These are phyloP conservation scores for Ceratobasidium sp. DNA, from an alignment of 1,284 basidiomycete species.

Conservation along the genomic window DNA sequence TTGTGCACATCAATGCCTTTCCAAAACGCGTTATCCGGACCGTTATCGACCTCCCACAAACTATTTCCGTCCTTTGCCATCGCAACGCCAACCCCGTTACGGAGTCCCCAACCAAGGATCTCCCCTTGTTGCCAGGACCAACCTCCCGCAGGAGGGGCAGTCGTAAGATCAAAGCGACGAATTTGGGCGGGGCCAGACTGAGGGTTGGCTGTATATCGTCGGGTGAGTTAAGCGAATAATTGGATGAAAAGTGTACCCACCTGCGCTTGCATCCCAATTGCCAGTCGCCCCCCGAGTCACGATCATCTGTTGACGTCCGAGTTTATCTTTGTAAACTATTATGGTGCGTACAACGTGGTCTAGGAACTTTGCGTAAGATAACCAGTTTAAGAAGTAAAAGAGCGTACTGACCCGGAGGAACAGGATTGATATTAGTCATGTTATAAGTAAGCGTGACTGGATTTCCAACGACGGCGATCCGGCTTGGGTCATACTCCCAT, in stretches of 20 bases:
- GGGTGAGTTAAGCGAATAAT: too few species aligned
- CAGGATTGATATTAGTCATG: constrained; percentile 59
- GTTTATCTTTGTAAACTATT: too few species aligned
- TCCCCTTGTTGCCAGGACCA: constrained; percentile 56
- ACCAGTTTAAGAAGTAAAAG: too few species aligned
- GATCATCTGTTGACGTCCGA: constrained; percentile 50
- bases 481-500: constrained; percentile 38
- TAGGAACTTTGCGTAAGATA: too few species aligned
- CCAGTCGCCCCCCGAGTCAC: constrained; percentile 58
- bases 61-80: constrained; percentile 52
- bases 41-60: constrained; percentile 62
- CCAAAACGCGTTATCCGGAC: constrained; percentile 51
- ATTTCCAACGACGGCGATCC: constrained; percentile 43
- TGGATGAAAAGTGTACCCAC: not conserved
- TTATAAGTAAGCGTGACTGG: constrained; percentile 48
- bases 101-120: constrained; percentile 61
- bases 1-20: constrained; percentile 27
- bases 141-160: constrained; percentile 29
- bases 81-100: constrained; percentile 62
- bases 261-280: constrained; percentile 61
- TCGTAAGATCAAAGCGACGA: constrained; percentile 52
- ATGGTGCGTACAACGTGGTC: too few species aligned
- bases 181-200: constrained; percentile 62
- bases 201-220: constrained; percentile 41
- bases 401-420: constrained; percentile 8